These are phyloP conservation scores for Rhizopogon vulgaris DNA, from an alignment of 768 basidiomycete species.

Conservation along the genomic window DNA sequence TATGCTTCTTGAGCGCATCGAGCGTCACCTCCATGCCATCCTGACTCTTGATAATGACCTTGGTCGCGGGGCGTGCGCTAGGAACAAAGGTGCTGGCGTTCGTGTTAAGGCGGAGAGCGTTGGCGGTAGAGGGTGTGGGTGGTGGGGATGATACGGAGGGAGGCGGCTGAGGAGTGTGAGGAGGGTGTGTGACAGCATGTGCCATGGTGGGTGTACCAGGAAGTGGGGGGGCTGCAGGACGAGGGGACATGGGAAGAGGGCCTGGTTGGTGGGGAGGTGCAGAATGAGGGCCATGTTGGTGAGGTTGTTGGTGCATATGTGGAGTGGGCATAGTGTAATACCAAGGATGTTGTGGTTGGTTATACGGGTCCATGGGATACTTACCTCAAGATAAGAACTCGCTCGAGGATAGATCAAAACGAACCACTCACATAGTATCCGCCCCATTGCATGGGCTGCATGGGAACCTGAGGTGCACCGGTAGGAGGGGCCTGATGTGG, in stretches of 20 bases:
- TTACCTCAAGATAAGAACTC: conserved; percentile 13
- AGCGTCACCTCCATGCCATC: conserved; percentile 64
- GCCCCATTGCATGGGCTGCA: conserved; percentile 31
- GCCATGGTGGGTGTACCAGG: conserved; percentile 65
- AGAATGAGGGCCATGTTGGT: conserved; percentile 39
- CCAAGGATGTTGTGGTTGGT: conserved; percentile 28
- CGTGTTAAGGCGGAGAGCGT: conserved; percentile 43
- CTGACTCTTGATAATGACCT: conserved; percentile 54
- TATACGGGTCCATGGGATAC: conserved; percentile 40
- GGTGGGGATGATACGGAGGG: conserved; percentile 50
- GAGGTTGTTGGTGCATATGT: conserved; percentile 32
- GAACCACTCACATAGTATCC: conserved; percentile 54
- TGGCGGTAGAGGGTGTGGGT: conserved; percentile 31
- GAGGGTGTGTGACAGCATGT: conserved; percentile 45
- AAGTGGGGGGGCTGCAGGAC: conserved; percentile 46
- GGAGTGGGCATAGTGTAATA: conserved; percentile 32
- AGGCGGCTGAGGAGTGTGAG: conserved; percentile 43
- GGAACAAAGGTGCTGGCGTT: conserved; percentile 62
- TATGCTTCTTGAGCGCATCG: conserved; percentile 45
- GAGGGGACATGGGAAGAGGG: conserved; percentile 59
- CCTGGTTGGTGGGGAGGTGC: conserved; percentile 35
- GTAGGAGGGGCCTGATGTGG: conserved; percentile 48
- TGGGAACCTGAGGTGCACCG: conserved; percentile 37
- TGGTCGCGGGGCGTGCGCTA: conserved; percentile 6
- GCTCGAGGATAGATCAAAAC: background rate